These are phyloP conservation scores for Aphanomyces invadans DNA, from an alignment of 352 stramenopile genomes.

Conservation along the genomic window DNA sequence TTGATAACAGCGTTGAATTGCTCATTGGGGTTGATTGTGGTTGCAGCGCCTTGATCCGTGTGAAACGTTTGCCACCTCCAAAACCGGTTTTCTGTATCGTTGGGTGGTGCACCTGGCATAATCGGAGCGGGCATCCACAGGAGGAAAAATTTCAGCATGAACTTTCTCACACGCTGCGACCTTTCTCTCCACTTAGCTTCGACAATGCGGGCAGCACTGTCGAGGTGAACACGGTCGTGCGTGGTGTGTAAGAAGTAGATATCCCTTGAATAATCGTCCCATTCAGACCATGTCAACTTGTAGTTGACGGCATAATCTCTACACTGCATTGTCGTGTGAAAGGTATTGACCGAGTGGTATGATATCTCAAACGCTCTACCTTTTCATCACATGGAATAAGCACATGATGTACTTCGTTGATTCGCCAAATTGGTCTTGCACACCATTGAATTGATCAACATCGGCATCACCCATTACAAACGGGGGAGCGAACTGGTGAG, in stretches of 20 bases:
- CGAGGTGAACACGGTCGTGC: background rate
- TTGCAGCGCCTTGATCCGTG: background rate
- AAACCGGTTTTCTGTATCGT: background rate
- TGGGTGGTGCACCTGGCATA: background rate
- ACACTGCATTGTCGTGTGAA: background rate
- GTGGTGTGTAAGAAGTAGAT: background rate
- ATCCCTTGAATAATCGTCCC: background rate
- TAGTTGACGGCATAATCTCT: background rate
- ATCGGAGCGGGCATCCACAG: background rate
- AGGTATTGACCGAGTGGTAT: background rate
- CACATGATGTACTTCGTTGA: background rate
- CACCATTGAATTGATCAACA: background rate
- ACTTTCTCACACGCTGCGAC: background rate
- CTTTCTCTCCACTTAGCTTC: background rate
- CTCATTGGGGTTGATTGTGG: background rate
- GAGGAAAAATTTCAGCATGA: background rate
- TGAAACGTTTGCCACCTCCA: background rate
- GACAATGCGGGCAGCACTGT: background rate
- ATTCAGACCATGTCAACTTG: background rate
- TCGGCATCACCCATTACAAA: background rate
- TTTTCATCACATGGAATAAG: slow-evolving; percentile 7
- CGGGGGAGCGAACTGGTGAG: background rate
- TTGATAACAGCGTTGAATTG: slow-evolving; percentile 2
- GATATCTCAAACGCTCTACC: background rate
- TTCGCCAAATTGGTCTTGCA: background rate